Conservation (phyloP, 345 rosid species). For the Hibiscus tridactylites region DNA sequence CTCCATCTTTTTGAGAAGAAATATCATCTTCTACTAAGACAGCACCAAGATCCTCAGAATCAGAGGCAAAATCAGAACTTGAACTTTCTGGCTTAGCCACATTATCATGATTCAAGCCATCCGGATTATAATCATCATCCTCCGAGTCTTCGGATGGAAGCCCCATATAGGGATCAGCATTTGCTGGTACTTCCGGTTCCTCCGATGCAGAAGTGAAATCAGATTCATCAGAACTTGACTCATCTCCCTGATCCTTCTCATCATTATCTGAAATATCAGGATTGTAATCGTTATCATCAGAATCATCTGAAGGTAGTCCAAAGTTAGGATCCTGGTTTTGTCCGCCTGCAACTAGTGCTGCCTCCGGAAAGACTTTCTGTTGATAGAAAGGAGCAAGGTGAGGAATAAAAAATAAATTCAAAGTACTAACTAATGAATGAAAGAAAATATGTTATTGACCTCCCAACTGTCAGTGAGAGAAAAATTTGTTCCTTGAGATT, state of each 20-base stretch:
- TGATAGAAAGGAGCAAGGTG: slow-evolving; percentile 13
- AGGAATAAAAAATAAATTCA: slow-evolving; percentile 1
- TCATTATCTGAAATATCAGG: slow-evolving; percentile 42
- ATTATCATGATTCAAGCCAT: slow-evolving; percentile 38
- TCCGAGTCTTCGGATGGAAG: slow-evolving; percentile 90
- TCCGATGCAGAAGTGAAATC: slow-evolving; percentile 54
- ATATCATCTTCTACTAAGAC: slow-evolving; percentile 21
- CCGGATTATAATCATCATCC: slow-evolving; percentile 78
- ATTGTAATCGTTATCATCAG: slow-evolving; percentile 72
- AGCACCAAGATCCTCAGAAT: slow-evolving; percentile 63
- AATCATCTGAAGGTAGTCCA: slow-evolving; percentile 79
- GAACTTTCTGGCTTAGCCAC: slow-evolving; percentile 44
- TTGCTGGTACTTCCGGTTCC: slow-evolving; percentile 31
- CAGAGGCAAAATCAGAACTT: slow-evolving; percentile 71
- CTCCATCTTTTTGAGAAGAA: slow-evolving; percentile 30
- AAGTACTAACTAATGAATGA: background rate
- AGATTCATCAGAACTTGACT: slow-evolving; percentile 55
- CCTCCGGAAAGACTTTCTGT: slow-evolving; percentile 95
- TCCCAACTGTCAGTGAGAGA: slow-evolving; percentile 68
- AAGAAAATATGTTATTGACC: slow-evolving; percentile 33
- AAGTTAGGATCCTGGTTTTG: slow-evolving; percentile 39
- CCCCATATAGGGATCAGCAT: slow-evolving; percentile 27
- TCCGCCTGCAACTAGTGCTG: slow-evolving; percentile 45
- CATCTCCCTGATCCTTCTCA: slow-evolving; percentile 41
- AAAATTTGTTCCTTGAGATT: slow-evolving; percentile 60